phyloP scores from a whole-genome alignment of 225 moss, liverwort and hornwort species.

The Anthoceros angustus region DNA sequence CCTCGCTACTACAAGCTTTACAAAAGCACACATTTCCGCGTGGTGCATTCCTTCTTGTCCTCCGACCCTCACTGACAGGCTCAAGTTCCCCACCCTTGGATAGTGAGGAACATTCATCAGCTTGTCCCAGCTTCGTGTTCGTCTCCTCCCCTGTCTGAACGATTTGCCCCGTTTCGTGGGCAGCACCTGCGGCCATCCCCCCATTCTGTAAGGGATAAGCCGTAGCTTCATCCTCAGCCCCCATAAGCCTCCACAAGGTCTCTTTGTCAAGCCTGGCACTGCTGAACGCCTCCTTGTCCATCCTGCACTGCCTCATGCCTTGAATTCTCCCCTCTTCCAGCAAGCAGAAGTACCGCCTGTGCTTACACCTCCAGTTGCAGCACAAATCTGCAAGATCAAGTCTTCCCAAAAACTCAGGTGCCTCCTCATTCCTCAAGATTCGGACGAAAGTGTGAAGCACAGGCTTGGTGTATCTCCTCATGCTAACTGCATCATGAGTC shows the following conservation, averaged over 20 bases:
- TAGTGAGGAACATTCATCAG: neutral
- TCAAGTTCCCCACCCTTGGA: neutral
- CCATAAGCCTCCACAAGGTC: neutral
- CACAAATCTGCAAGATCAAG: slow-evolving; percentile 23
- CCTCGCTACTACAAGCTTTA: slow-evolving; percentile 20
- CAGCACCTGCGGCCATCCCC: neutral
- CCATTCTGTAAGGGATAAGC: neutral
- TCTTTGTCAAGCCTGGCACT: neutral
- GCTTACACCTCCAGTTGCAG: slow-evolving; percentile 32
- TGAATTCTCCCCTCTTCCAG: slow-evolving; percentile 18
- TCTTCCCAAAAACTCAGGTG: slow-evolving; percentile 19
- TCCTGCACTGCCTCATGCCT: neutral
- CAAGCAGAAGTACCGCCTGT: slow-evolving; percentile 21
- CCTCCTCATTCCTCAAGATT: slow-evolving; percentile 23
- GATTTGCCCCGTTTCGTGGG: neutral
- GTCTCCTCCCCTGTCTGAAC: neutral
- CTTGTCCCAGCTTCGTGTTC: neutral
- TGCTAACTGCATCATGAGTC: slow-evolving; percentile 18
- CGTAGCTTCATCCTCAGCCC: neutral
- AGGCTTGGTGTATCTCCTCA: slow-evolving; percentile 18
- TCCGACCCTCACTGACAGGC: neutral
- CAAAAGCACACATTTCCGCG: slow-evolving; percentile 17
- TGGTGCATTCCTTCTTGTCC: neutral
- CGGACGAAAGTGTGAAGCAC: slow-evolving; percentile 25
- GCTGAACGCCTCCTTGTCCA: neutral